A percentile compares a stretch with the other conserved stretches of the same genome.
Evolutionary conservation across 1,284 basidiomycete genomes (phyloP).

Genomic region (Amylostereum chailletii): DNA sequence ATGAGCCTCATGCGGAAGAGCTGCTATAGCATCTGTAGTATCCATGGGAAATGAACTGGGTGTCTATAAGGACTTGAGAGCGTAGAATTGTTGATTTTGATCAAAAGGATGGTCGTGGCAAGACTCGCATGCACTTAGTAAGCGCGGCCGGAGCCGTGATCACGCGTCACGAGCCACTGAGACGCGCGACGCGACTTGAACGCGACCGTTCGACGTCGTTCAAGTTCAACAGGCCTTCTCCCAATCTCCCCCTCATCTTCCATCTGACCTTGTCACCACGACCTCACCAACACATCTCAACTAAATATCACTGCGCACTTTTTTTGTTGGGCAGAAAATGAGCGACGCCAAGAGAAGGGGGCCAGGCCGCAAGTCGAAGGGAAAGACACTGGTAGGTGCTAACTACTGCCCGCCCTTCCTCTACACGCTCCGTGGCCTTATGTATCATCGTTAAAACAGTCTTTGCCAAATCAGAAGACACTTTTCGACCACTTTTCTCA

Average conservation of each 20-base stretch:
- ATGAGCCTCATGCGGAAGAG: neutral
- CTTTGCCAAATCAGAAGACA: slow-evolving; percentile 5
- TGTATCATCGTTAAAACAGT: neutral
- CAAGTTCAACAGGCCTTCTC: neutral
- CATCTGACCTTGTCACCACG: neutral
- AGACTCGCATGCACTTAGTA: too few species aligned
- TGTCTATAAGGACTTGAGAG: too few species aligned
- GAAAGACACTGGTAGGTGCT: neutral
- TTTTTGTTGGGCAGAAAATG: neutral
- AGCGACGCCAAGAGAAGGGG: neutral
- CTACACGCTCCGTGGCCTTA: neutral
- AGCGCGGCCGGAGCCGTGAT: neutral
- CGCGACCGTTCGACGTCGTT: neutral
- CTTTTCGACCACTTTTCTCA: slow-evolving; percentile 9
- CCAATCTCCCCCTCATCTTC: neutral
- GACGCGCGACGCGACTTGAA: slow-evolving; percentile 4
- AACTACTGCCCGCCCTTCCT: too few species aligned
- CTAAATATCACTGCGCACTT: too few species aligned
- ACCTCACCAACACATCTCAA: neutral
- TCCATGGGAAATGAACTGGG: too few species aligned
- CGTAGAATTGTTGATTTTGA: too few species aligned
- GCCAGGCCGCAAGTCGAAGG: neutral
- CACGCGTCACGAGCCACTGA: neutral
- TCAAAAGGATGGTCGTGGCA: too few species aligned
- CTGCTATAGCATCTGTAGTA: too few species aligned